Evolutionary conservation across 441 rosid species (phyloP), one percentile per base, ranked within the genome.

Genomic region (Raphanus hybrid): DNA sequence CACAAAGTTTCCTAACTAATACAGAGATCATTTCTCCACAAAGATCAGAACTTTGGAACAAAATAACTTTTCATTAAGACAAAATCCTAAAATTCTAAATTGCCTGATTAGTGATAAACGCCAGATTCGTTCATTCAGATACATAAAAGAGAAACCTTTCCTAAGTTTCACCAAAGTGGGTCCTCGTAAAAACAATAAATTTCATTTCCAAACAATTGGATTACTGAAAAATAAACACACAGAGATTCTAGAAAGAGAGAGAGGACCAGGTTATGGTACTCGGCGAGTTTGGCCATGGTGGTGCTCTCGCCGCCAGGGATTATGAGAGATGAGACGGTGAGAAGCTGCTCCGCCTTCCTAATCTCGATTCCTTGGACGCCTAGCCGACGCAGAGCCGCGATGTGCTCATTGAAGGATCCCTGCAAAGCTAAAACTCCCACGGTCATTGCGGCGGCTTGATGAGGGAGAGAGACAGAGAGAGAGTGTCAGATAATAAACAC

Each of bases 231-330:
- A 18, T 0, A 48, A 6, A 7, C 4, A 34, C 37, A 6, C 39
- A 57, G 5, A 3, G 41, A 67, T 12, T 43, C 6, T 11, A 55
- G 69, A 66, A 14, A 66, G 20, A 54, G 68, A 77, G 70, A 65
- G 52, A 1, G n/a, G 12, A 95, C 97, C 89, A 92, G 88, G 77
- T 91, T 91, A 75, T 95, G 97, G 72, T 74, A 89, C 80, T 89
- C 87, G 9, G 99, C 97, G 69, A 95, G 99, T 82, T 91, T 95
- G 78, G 99, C 98, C 99, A 95, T 95, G 78, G 97, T 89, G 82
- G 98, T 95, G 88, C 99, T 95, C 84, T 95, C 98, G 32, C 98
- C 98, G 2, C 99, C 99, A 43, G 98, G 99, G 65, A 95, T 95
- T 71, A 95, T 95, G 65, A 95, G 92, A 20, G 96, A 91, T 60